A percentile compares a stretch with the other conserved stretches of the same genome.
phyloP scores from a whole-genome alignment of 1,284 basidiomycete genomes.

The Apiotrichum akiyoshidainum region DNA sequence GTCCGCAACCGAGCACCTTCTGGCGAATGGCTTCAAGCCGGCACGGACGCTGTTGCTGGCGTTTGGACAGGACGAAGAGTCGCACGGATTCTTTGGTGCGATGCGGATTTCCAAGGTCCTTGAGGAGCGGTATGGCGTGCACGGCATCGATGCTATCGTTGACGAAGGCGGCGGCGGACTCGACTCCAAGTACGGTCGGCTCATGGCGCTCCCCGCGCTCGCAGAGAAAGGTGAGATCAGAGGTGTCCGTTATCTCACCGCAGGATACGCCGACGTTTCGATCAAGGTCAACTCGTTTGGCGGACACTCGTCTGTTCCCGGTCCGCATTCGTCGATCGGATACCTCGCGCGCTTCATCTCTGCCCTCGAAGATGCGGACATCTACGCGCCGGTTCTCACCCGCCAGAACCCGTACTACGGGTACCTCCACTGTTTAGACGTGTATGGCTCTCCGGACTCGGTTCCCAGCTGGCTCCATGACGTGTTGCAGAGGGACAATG shows the following conservation, averaged over 20 bases:
- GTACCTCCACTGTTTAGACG: constrained; percentile 53
- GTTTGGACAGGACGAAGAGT: constrained; percentile 20
- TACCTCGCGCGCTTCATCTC: constrained; percentile 47
- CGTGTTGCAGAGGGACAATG: constrained; percentile 38
- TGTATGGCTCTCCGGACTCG: constrained; percentile 45
- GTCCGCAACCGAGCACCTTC: constrained; percentile 12
- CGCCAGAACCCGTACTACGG: constrained; percentile 50
- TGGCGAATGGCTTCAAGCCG: constrained; percentile 7
- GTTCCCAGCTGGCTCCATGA: constrained; percentile 42
- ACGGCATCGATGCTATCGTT: constrained; percentile 16
- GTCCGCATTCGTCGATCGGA: constrained; percentile 46
- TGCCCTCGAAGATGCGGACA: constrained; percentile 42
- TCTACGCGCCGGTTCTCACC: constrained; percentile 41
- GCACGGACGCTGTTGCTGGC: constrained; percentile 13
- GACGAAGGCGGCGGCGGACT: constrained; percentile 18
- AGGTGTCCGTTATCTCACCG: neutral
- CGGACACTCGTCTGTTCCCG: constrained; percentile 49
- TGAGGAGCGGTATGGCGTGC: constrained; percentile 10
- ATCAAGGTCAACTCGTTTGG: constrained; percentile 47
- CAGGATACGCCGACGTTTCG: constrained; percentile 15
- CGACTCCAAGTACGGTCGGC: constrained; percentile 10
- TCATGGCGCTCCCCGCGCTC: constrained; percentile 13
- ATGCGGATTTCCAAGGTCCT: constrained; percentile 6
- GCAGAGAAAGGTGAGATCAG: constrained; percentile 18
- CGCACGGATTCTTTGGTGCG: constrained; percentile 8